Conservation (phyloP, 1,284 basidiomycete species). For the Puccinia novopanici region DNA sequence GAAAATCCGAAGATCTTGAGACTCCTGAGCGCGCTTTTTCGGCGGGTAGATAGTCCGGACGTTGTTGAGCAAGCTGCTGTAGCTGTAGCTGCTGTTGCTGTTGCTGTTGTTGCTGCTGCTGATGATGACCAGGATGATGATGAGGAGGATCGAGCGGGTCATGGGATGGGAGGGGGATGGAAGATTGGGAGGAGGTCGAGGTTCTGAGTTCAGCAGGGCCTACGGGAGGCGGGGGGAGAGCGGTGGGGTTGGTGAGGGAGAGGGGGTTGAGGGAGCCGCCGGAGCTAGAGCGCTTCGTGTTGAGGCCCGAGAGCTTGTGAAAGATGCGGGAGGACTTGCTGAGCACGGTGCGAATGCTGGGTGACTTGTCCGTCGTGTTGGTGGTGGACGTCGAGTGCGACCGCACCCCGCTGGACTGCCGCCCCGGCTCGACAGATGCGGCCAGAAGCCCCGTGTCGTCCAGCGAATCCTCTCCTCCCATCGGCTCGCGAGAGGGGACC, state of each 20-base stretch:
- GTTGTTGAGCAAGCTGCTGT: not conserved
- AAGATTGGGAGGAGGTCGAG: not conserved
- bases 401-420: not conserved
- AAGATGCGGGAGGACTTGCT: constrained; percentile 36
- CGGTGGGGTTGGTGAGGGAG: not conserved
- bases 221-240: no score
- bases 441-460: not conserved
- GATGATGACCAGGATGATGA: not conserved
- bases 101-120: not conserved
- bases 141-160: not conserved
- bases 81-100: not conserved
- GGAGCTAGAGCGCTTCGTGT: constrained; percentile 11
- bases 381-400: constrained; percentile 5
- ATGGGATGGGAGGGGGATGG: not conserved
- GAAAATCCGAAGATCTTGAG: constrained; percentile 33
- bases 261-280: constrained; percentile 3
- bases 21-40: constrained; percentile 18
- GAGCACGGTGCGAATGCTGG: constrained; percentile 17
- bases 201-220: not conserved
- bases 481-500: not conserved
- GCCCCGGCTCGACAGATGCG: not conserved
- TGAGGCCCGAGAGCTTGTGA: constrained; percentile 7
- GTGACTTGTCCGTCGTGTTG: constrained; percentile 22
- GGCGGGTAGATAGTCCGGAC: constrained; percentile 23
- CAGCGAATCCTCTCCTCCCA: not conserved